These are phyloP conservation scores for Pelargonium fulgidum DNA, from an alignment of 441 rosid species.

Conservation along the genomic window DNA sequence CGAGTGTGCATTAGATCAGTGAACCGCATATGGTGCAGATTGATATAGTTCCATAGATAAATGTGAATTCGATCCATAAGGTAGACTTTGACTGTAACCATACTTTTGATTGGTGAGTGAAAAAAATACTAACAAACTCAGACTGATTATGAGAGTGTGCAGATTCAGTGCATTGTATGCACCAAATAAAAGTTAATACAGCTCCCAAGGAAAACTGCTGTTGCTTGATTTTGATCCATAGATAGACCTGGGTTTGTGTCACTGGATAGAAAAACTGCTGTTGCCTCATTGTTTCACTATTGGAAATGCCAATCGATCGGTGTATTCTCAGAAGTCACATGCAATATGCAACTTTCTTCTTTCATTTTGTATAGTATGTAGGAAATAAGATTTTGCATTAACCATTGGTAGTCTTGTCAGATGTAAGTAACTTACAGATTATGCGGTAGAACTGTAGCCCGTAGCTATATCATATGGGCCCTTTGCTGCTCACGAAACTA, in stretches of 20 bases:
- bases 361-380: not conserved
- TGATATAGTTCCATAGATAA: not conserved
- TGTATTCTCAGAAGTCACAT: no score
- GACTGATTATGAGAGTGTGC: not conserved
- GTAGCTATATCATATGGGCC: not conserved
- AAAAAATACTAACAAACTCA: not conserved
- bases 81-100: no score
- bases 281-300: no score
- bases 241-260: no score
- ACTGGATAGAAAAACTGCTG: no score
- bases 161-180: not conserved
- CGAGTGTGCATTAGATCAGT: not conserved
- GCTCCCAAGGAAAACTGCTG: not conserved
- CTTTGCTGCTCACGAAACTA: not conserved
- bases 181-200: not conserved
- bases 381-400: not conserved
- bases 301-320: no score
- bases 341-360: not conserved
- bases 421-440: not conserved
- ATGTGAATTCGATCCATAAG: not conserved
- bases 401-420: not conserved
- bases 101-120: not conserved
- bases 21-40: not conserved
- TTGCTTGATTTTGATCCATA: not conserved
- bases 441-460: not conserved